These are phyloP conservation scores for Staphylotrichum longicolle DNA, from an alignment of 495 filamentous ascomycete genomes.

Conservation along the genomic window DNA sequence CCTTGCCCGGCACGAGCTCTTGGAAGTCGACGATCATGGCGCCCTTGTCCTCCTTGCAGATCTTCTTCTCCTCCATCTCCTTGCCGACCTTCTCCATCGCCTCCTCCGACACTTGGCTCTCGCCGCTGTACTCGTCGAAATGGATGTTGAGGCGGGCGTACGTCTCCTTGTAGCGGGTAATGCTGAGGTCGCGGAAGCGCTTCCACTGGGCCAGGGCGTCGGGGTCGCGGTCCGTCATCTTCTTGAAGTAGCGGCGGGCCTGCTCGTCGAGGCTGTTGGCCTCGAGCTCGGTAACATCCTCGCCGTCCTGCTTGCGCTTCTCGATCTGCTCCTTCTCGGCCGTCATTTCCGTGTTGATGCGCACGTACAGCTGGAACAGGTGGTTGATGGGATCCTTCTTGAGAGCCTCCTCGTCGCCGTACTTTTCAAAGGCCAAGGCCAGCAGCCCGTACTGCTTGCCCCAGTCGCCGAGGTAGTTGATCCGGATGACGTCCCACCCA, in stretches of 20 bases:
- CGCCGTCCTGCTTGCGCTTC: conserved; percentile 48
- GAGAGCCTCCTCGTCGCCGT: conserved; percentile 58
- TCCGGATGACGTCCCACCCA: conserved; percentile 60
- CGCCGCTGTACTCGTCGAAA: conserved; percentile 91
- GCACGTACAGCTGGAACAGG: conserved; percentile 62
- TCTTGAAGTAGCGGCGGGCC: conserved; percentile 79
- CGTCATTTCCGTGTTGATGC: conserved; percentile 56
- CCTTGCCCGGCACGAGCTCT: conserved; percentile 63
- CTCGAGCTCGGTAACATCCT: conserved; percentile 49
- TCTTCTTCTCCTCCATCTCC: conserved; percentile 65
- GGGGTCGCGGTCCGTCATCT: conserved; percentile 79
- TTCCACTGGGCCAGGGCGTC: conserved; percentile 78
- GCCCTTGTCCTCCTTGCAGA: conserved; percentile 81
- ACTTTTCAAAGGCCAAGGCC: conserved; percentile 57
- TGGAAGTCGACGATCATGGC: conserved; percentile 86
- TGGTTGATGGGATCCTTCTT: conserved; percentile 60
- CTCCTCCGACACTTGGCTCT: conserved; percentile 84
- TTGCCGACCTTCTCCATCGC: conserved; percentile 69
- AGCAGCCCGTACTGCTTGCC: conserved; percentile 66
- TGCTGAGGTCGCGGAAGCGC: conserved; percentile 86
- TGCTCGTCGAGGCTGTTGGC: conserved; percentile 59
- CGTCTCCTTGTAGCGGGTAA: conserved; percentile 69
- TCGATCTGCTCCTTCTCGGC: conserved; percentile 56
- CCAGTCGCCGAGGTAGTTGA: conserved; percentile 70
- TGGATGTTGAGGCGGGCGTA: conserved; percentile 66